Base-by-base conservation (phyloP, 441 rosid genomes). In the Arabidopsis hybrid region DNA sequence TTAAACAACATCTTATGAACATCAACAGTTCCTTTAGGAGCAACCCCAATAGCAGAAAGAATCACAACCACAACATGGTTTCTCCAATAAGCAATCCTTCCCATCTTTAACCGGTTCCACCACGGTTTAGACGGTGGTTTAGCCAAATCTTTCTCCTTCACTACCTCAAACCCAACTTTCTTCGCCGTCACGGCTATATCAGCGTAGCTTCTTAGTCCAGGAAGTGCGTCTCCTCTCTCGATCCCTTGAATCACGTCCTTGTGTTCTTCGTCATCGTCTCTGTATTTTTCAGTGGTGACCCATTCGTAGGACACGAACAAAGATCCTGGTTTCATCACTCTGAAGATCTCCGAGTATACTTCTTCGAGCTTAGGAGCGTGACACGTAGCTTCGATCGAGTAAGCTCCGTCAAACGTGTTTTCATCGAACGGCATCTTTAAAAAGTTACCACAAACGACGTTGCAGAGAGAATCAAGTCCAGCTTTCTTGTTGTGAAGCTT, bases 321-420 rank as follows among this genome's bases (percentile, higher is more conserved):
- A 18, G 89, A 60, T 72, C 98, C 98, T 2, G 98, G 98, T 79
- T 90, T 93, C 71, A 93, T 61, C 7, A 91, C 93, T 50, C 98
- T 83, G 31, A 72, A 85, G 53, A 93, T 72, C 92, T 93, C 98
- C 3, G 85, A 80, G 74, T 93, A 91, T 0, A 91, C 96, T 14
- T 91, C 93, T 42, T 90, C 95, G 0, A 93, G 84, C 72, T 81
- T 83, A 5, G 98, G 98, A 76, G 98, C 97, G 85, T 93, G 98
- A 61, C 98, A 91, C 1, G 98, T 93, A 2, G 98, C 98, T 49
- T 93, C 98, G 18, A 93, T 91, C 0, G 98, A 88, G 91, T 91
- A 93, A 60, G 97, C 98, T 16, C 98, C 98, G 72, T 93, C 93
- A 81, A 90, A 93, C 71, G 86, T 83, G 82, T 74, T 71, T 4